A percentile compares a stretch with the other conserved stretches of the same genome.
Conservation (phyloP, 352 stramenopile species). For the Peronospora tabacina region DNA sequence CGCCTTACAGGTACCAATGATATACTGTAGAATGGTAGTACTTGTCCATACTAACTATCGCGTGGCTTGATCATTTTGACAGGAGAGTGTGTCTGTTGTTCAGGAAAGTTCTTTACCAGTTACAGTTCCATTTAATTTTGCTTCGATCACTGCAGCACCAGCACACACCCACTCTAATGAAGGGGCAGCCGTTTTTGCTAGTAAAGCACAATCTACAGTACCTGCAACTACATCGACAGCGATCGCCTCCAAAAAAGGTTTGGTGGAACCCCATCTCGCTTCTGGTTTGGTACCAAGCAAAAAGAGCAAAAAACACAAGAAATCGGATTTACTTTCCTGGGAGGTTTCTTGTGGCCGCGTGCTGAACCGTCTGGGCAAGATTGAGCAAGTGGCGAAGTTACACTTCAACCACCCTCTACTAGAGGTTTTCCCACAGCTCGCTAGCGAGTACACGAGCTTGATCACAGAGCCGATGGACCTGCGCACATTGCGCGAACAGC, state of each 20-base stretch:
- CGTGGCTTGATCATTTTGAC: neutral
- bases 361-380: constrained; percentile 62
- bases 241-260: constrained; percentile 34
- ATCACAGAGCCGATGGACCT: constrained; percentile 81
- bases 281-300: constrained; percentile 32
- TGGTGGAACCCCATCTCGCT: constrained; percentile 20
- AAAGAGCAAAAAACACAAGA: constrained; percentile 70
- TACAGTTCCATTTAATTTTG: neutral
- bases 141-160: neutral
- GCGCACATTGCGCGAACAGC: constrained; percentile 56
- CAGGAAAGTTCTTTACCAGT: constrained; percentile 3
- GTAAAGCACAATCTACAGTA: constrained; percentile 5
- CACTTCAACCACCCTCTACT: constrained; percentile 74
- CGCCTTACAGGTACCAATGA: constrained; percentile 15
- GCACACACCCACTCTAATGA: constrained; percentile 1
- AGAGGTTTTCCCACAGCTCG: constrained; percentile 67
- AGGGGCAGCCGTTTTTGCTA: neutral
- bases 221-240: constrained; percentile 5
- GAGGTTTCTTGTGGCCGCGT: constrained; percentile 60
- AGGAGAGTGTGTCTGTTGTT: constrained; percentile 12
- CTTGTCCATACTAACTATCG: neutral
- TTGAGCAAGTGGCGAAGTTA: constrained; percentile 72
- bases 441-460: constrained; percentile 49
- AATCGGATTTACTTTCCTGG: constrained; percentile 66
- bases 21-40: neutral